These are phyloP conservation scores for Trichoderma gracile DNA, from an alignment of 2,329 filamentous ascomycete genomes.

Conservation along the genomic window DNA sequence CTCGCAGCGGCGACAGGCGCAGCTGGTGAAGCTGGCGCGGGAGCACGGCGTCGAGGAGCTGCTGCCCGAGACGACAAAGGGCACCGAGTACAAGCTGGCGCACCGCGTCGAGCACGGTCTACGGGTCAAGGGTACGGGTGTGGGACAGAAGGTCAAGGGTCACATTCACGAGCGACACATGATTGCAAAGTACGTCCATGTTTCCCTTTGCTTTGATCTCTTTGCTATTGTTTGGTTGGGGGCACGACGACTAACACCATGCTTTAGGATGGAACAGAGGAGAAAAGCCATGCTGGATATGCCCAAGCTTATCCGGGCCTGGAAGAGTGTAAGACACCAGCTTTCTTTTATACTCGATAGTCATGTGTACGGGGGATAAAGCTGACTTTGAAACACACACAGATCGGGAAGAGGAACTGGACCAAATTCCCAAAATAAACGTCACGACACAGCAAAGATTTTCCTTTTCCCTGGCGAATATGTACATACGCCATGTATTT, in stretches of 20 bases:
- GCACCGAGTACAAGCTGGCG: constrained; percentile 68
- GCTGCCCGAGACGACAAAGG: constrained; percentile 75
- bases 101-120: constrained; percentile 76
- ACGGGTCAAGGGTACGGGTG: constrained; percentile 87
- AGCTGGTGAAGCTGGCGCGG: constrained; percentile 82
- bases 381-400: constrained; percentile 15
- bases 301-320: constrained; percentile 86
- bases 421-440: constrained; percentile 58
- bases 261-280: constrained; percentile 74
- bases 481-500: constrained; percentile 41
- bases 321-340: constrained; percentile 74
- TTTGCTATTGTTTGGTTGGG: too few species aligned
- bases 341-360: too few species aligned
- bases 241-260: constrained; percentile 26
- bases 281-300: constrained; percentile 92
- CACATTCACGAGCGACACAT: constrained; percentile 88
- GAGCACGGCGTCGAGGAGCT: constrained; percentile 79
- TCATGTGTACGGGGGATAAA: neutral
- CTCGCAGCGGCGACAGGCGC: constrained; percentile 84
- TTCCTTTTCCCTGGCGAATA: constrained; percentile 2
- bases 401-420: constrained; percentile 59
- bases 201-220: too few species aligned
- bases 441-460: neutral
- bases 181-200: constrained; percentile 63
- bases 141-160: constrained; percentile 92